phyloP scores from a whole-genome alignment of 805 yeast species.

The Geotrichum ghanense region DNA sequence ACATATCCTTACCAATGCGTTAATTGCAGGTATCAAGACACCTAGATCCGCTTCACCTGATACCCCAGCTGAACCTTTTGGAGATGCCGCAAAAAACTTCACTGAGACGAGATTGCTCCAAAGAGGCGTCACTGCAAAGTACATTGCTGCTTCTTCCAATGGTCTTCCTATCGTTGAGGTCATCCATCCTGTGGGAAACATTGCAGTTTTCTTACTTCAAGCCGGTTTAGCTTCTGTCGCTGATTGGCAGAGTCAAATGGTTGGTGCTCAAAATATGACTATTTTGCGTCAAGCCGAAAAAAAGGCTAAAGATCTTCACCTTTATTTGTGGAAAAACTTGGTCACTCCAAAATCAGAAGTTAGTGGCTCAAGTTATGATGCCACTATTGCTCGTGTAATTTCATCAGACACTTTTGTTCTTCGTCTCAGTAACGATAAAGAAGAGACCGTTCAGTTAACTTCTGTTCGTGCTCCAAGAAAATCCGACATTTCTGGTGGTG shows the following conservation, averaged over 20 bases:
- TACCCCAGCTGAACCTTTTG: constrained; percentile 39
- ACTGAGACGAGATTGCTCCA: constrained; percentile 55
- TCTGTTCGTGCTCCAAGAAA: constrained; percentile 67
- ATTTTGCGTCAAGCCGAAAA: constrained; percentile 53
- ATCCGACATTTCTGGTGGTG: constrained; percentile 43
- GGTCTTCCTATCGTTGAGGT: constrained; percentile 34
- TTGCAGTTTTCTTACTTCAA: constrained; percentile 54
- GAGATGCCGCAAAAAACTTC: constrained; percentile 52
- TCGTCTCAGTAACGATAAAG: constrained; percentile 35
- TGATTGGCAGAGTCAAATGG: constrained; percentile 65
- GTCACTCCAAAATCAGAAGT: constrained; percentile 16
- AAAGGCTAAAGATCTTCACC: constrained; percentile 42
- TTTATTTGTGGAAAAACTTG: constrained; percentile 44
- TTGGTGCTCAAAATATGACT: constrained; percentile 58
- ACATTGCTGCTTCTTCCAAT: constrained; percentile 50
- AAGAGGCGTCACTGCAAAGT: constrained; percentile 42
- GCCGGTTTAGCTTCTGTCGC: constrained; percentile 64
- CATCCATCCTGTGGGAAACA: constrained; percentile 66
- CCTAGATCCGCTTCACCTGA: constrained; percentile 52
- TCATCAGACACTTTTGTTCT: constrained; percentile 58
- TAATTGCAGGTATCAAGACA: constrained; percentile 62
- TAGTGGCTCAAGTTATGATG: constrained; percentile 42
- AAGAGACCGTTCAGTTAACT: constrained; percentile 60
- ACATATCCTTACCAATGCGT: constrained; percentile 48
- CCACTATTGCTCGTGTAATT: constrained; percentile 47